Conservation (phyloP, 805 yeast genomes). For the Starmera amethionina region DNA sequence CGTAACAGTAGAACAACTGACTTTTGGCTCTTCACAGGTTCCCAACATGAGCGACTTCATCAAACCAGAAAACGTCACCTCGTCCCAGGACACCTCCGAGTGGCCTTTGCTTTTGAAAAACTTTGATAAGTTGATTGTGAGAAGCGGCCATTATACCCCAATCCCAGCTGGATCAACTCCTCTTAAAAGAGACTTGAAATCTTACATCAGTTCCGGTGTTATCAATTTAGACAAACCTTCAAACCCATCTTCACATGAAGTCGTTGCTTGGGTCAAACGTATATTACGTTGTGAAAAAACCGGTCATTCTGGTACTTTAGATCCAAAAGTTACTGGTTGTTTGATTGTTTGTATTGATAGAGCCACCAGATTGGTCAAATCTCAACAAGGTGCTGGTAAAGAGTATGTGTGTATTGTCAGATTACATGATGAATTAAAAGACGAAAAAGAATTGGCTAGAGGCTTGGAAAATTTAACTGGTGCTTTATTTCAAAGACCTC, state of each 20-base stretch:
- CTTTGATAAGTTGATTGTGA: constrained; percentile 86
- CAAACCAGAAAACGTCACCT: constrained; percentile 77
- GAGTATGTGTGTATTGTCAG: constrained; percentile 98
- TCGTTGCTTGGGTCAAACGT: constrained; percentile 98
- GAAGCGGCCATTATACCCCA: constrained; percentile 97
- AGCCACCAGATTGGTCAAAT: constrained; percentile 95
- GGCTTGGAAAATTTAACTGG: constrained; percentile 92
- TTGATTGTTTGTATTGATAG: constrained; percentile 96
- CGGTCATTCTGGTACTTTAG: constrained; percentile 98
- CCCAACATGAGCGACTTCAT: constrained; percentile 32
- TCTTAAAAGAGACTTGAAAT: constrained; percentile 83
- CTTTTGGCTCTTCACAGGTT: neutral
- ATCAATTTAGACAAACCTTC: constrained; percentile 97
- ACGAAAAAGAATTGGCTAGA: constrained; percentile 81
- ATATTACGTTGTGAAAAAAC: constrained; percentile 93
- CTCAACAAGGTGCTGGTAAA: constrained; percentile 99
- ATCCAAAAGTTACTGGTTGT: constrained; percentile 98
- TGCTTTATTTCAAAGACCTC: constrained; percentile 98
- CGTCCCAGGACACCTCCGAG: constrained; percentile 78
- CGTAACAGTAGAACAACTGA: too few relatives aligned
- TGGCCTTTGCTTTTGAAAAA: constrained; percentile 95
- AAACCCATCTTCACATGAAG: constrained; percentile 97
- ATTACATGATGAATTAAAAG: constrained; percentile 86
- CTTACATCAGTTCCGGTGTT: constrained; percentile 89
- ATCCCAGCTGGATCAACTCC: constrained; percentile 95